Conservation (phyloP, 2,329 filamentous ascomycete genomes). For the Fusarium sp. region DNA sequence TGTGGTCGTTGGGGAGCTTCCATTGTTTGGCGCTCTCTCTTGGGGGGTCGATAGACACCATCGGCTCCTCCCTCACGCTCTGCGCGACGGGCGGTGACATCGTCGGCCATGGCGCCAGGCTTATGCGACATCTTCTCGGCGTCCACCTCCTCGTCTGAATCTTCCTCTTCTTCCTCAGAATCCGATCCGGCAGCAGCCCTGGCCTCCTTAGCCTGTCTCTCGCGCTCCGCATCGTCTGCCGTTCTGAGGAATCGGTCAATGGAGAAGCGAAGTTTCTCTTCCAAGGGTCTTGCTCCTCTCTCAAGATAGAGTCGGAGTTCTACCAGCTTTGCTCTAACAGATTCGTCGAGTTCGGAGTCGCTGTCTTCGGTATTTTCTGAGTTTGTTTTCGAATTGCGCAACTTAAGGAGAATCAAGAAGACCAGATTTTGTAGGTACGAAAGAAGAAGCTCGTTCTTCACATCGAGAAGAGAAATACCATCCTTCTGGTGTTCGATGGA, state of each 20-base stretch:
- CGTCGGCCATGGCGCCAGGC: constrained; percentile 48
- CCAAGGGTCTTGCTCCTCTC: constrained; percentile 88
- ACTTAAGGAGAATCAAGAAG: constrained; percentile 84
- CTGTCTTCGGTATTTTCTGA: constrained; percentile 45
- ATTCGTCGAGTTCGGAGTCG: constrained; percentile 64
- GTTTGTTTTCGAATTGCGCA: constrained; percentile 66
- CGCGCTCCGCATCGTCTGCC: constrained; percentile 76
- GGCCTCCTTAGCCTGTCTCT: constrained; percentile 52
- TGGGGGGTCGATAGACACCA: constrained; percentile 89
- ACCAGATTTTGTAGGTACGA: constrained; percentile 96
- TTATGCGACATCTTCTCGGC: constrained; percentile 44
- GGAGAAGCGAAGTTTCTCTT: constrained; percentile 92
- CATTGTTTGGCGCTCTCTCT: constrained; percentile 88
- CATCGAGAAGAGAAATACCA: constrained; percentile 92
- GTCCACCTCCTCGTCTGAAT: constrained; percentile 53
- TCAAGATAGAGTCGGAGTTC: constrained; percentile 94
- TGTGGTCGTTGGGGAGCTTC: constrained; percentile 72
- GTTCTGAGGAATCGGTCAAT: constrained; percentile 94
- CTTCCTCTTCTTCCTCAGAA: constrained; percentile 48
- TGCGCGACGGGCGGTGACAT: constrained; percentile 45
- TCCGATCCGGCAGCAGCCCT: constrained; percentile 43
- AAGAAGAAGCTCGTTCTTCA: constrained; percentile 96
- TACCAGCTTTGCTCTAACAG: constrained; percentile 86
- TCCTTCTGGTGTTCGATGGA: constrained; percentile 78
- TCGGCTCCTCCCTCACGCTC: constrained; percentile 56